These are phyloP conservation scores for Didymella keratinophila DNA, from an alignment of 2,329 filamentous ascomycete species.

Conservation along the genomic window DNA sequence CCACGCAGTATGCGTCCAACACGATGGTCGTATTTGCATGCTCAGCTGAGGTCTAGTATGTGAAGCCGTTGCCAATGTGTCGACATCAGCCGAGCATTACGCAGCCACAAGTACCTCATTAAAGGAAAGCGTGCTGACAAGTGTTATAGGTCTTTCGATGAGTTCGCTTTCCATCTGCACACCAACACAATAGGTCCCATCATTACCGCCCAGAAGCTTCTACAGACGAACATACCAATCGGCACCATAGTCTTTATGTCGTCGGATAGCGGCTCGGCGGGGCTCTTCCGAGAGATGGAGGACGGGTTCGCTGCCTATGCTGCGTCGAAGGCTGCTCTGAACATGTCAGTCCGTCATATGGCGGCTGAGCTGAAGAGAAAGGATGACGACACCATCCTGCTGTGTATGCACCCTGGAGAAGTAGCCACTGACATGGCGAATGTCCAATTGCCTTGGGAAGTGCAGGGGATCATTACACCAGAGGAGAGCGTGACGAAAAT, in stretches of 20 bases:
- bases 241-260: conserved; percentile 64
- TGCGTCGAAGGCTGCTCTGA: conserved; percentile 65
- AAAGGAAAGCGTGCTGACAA: conserved; percentile 10
- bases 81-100: background rate
- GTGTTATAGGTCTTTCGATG: conserved; percentile 57
- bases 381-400: conserved; percentile 57
- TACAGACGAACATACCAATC: conserved; percentile 57
- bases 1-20: conserved; percentile 1
- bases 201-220: conserved; percentile 62
- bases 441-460: conserved; percentile 60
- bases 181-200: conserved; percentile 68
- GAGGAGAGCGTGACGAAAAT: conserved; percentile 60
- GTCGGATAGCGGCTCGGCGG: conserved; percentile 63
- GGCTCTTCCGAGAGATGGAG: conserved; percentile 61
- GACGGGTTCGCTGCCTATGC: conserved; percentile 67
- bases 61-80: conserved; percentile 5
- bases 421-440: conserved; percentile 66
- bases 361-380: conserved; percentile 63
- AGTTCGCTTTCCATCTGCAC: conserved; percentile 63
- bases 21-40: conserved; percentile 1
- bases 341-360: conserved; percentile 64
- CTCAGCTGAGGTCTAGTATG: background rate
- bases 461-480: conserved; percentile 61
- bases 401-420: conserved; percentile 66
- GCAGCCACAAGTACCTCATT: background rate